Evolutionary conservation across 2,329 filamentous ascomycete species (phyloP), one percentile per base, ranked within the genome.

Genomic region (Scedosporium aurantiacum): DNA sequence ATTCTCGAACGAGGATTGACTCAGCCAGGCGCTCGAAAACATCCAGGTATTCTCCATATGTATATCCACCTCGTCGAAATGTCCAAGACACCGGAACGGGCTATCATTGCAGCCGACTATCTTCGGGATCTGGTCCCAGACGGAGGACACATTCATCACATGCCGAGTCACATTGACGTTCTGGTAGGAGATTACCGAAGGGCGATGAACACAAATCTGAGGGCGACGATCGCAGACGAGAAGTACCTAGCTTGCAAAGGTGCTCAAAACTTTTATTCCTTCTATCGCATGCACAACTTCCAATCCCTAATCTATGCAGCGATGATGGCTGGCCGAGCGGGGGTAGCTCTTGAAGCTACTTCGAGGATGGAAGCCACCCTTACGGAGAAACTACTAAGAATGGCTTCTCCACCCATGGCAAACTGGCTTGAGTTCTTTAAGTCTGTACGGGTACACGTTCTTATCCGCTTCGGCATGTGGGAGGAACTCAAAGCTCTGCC

Each of bases 51-150:
- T 0, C 75, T 91, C 4, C 89, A 92, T 69, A 73, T 90, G 37
- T 91, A 91, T 70, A 88, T 91, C 47, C 88, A 91, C 66, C 79
- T 90, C 3, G 87, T 90, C 78, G 88, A 91, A 68, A 90, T 90
- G 88, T 90, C 87, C 0, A 74, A 76, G 0, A 79, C 75, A 0
- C 88, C 88, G 0, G 88, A 90, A 69, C 69, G 72, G 1, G 88
- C 85, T 1, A 70, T 89, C n/a, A 74, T 79, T 0, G 76, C 80
- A 0, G 87, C 86, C 3, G 80, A 90, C 66, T 73, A 75, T 16
- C 77, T 91, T 10, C 83, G 87, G 21, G 78, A 76, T 8, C 77
- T 90, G 2, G 81, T 87, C 0, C 87, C 87, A 0, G 87, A 90
- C 68, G 79, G 83, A 0, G 88, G 87, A 0, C 88, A 91, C 70